A percentile compares a stretch with the other conserved stretches of the same genome.
Evolutionary conservation across 345 rosid genomes (phyloP).

Genomic region (Salix caprea): DNA sequence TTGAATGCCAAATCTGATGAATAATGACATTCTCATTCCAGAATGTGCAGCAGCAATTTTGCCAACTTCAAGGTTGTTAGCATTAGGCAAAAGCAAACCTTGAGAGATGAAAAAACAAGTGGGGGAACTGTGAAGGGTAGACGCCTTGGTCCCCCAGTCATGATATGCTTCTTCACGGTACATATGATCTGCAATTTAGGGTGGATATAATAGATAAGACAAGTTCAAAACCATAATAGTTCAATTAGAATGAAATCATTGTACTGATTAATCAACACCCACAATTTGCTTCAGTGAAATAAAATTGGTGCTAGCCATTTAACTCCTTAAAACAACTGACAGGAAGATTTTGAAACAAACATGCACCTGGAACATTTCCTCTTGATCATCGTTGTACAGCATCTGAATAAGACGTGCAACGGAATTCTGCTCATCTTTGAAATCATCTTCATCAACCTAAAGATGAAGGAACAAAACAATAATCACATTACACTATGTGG

Average conservation of each 20-base stretch:
- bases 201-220: not conserved
- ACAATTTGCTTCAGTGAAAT: too few relatives aligned
- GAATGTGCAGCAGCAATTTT: not conserved
- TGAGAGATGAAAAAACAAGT: slow-evolving; percentile 75
- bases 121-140: slow-evolving; percentile 92
- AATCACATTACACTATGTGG: not conserved
- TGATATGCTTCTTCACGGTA: slow-evolving; percentile 72
- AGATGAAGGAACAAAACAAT: not conserved
- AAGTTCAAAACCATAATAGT: not conserved
- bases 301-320: not conserved
- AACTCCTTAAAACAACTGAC: not conserved
- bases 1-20: not conserved
- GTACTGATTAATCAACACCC: not conserved
- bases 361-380: slow-evolving; percentile 95
- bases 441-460: slow-evolving; percentile 93
- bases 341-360: slow-evolving; percentile 3
- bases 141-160: slow-evolving; percentile 89
- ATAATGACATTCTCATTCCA: not conserved
- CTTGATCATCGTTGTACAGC: slow-evolving; percentile 78
- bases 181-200: slow-evolving; percentile 64
- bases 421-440: slow-evolving; percentile 94
- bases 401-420: slow-evolving; percentile 94
- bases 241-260: not conserved
- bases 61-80: not conserved
- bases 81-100: slow-evolving; percentile 50